Base-by-base conservation (phyloP, 306 rosid genomes). In the Acacia acuminata region DNA sequence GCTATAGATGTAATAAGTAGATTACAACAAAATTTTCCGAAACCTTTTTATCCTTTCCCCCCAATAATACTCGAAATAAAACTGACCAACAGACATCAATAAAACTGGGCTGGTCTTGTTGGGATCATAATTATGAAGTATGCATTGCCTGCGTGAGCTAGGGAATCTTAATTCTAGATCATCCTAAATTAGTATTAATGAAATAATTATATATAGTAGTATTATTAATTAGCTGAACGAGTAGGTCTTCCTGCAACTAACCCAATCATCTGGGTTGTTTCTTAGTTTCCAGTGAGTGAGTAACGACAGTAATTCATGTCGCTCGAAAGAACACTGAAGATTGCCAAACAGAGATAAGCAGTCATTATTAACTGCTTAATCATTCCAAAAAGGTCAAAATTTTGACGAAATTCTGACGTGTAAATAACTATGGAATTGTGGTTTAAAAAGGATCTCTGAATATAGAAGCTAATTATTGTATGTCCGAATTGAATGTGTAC, bases 211-310 rank as follows among this genome's bases (percentile, higher is more conserved):
- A 75, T 82, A 77, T 40, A 72, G 67, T 36, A 73, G 73, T 76
- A 72, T 61, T 76, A 72, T 61, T 24, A 61, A 25, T 61, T 61
- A 10, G 84, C 78, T 17, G 67, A 71, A 50, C 77, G 83, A 83
- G 74, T 86, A 76, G 25, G 81, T 65, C 65, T 81, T 81, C 40
- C 61, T 77, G 78, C 84, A 58, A 73, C 48, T 48, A 48, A 77
- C 81, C 73, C 84, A 87, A 80, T 89, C 84, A 83, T 84, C 67
- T 81, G 77, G 50, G 34, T 78, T 15, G 79, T 72, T 50, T 85
- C 25, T 40, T 74, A 38, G 73, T 71, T 34, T 73, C 53, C 56
- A 53, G 38, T 13, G 69, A 45, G 68, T n/a, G 70, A 74, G 72
- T 22, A 25, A 48, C 10, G 45, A 40, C 47, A 38, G 42, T 58